Conservation (phyloP, 1,139 yeast species). For the Pichia sorboxylosa region DNA sequence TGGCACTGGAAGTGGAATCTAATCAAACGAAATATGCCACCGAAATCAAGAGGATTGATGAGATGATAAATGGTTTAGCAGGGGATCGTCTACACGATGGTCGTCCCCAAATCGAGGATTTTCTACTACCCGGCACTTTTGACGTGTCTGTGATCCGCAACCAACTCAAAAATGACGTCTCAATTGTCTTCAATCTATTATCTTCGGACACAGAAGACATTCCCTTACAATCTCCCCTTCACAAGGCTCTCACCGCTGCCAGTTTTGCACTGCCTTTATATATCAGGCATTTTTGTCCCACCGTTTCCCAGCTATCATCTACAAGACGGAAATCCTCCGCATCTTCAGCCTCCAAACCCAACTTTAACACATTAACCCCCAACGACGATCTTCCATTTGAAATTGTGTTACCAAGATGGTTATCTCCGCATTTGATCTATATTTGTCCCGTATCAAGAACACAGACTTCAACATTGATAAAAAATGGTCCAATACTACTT, state of each 20-base stretch:
- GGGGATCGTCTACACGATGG: too few relatives aligned
- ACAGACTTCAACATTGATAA: constrained; percentile 11
- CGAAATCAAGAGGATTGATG: too few relatives aligned
- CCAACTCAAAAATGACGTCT: too few relatives aligned
- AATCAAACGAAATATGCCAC: too few relatives aligned
- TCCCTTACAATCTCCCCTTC: constrained; percentile 5
- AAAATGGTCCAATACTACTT: constrained; percentile 49
- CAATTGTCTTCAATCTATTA: constrained; percentile 3
- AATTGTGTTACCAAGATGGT: constrained; percentile 43
- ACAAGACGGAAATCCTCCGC: background rate
- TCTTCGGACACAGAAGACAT: background rate
- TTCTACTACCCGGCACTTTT: too few relatives aligned
- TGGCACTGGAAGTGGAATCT: too few relatives aligned
- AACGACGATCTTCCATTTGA: constrained; percentile 50
- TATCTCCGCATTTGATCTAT: constrained; percentile 17
- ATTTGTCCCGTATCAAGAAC: background rate
- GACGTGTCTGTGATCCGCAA: too few relatives aligned
- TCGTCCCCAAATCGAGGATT: too few relatives aligned
- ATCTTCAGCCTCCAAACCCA: background rate
- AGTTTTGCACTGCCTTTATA: constrained; percentile 5
- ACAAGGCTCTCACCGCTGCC: constrained; percentile 5
- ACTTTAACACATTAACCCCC: background rate
- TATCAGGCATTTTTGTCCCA: constrained; percentile 2
- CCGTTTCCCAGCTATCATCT: too few relatives aligned
- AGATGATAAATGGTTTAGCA: too few relatives aligned